Percentiles rank a stretch among this genome's conserved stretches.
phyloP scores from a whole-genome alignment of 2,329 filamentous ascomycete genomes.

The Daldinia eschscholtzii region DNA sequence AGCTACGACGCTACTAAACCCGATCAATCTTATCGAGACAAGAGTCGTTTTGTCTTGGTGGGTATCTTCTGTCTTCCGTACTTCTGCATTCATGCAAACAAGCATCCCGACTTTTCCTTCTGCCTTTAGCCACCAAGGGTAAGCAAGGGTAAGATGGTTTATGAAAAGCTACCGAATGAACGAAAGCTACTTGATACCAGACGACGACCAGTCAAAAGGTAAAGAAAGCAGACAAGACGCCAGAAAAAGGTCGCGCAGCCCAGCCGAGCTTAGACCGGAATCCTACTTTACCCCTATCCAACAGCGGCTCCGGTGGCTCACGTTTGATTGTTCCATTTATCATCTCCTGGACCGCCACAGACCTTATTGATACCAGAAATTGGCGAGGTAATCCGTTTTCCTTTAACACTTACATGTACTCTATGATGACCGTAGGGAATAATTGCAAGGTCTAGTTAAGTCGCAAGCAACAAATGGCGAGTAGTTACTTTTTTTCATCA shows the following conservation, averaged over 20 bases:
- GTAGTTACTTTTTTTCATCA: constrained; percentile 46
- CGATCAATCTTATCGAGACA: constrained; percentile 57
- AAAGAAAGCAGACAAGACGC: constrained; percentile 26
- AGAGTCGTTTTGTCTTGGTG: constrained; percentile 55
- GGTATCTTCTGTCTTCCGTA: constrained; percentile 60
- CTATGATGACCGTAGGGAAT: constrained; percentile 44
- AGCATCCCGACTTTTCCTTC: constrained; percentile 52
- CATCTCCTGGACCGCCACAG: constrained; percentile 14
- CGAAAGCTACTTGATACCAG: constrained; percentile 26
- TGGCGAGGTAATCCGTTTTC: constrained; percentile 50
- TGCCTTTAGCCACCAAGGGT: constrained; percentile 54
- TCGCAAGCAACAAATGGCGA: constrained; percentile 47
- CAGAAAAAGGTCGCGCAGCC: constrained; percentile 2
- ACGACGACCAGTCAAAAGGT: constrained; percentile 32
- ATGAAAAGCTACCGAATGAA: constrained; percentile 32
- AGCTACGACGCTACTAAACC: constrained; percentile 70
- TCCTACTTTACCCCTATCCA: background rate
- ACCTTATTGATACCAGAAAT: constrained; percentile 37
- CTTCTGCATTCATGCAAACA: constrained; percentile 47
- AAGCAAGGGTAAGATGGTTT: constrained; percentile 54
- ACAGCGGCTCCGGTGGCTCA: constrained; percentile 3
- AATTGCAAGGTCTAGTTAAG: constrained; percentile 38
- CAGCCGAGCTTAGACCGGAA: constrained; percentile 9
- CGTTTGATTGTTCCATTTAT: constrained; percentile 19
- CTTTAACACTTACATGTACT: constrained; percentile 46